These are phyloP conservation scores for Heterobasidion parviporum DNA, from an alignment of 1,284 basidiomycete genomes.

Conservation along the genomic window DNA sequence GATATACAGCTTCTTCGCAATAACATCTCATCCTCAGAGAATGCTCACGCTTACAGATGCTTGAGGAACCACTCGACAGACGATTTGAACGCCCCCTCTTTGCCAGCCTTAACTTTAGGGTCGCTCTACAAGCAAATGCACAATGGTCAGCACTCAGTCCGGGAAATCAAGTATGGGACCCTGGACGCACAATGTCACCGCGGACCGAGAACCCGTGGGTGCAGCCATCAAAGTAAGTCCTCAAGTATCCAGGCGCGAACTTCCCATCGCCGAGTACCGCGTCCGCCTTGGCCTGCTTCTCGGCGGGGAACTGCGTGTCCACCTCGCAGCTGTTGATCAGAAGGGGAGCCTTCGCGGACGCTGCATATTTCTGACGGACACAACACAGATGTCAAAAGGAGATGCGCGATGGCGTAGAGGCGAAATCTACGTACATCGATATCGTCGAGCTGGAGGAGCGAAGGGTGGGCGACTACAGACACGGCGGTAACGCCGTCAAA, in stretches of 20 bases:
- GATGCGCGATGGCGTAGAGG: neutral
- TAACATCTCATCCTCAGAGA: too few relatives aligned
- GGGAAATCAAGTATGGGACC: neutral
- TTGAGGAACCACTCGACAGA: conserved; percentile 22
- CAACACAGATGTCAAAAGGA: neutral
- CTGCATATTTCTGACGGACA: conserved; percentile 36
- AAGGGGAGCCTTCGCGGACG: conserved; percentile 41
- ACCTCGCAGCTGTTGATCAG: conserved; percentile 55
- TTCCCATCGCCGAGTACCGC: conserved; percentile 44
- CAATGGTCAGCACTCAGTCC: neutral
- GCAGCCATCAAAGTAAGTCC: conserved; percentile 34
- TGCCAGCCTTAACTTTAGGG: conserved; percentile 20
- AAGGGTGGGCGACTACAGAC: conserved; percentile 59
- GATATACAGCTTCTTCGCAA: too few relatives aligned
- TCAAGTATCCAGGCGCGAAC: conserved; percentile 33
- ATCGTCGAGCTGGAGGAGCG: conserved; percentile 51
- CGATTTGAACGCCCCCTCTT: conserved; percentile 31
- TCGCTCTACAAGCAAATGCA: conserved; percentile 20
- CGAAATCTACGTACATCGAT: conserved; percentile 35
- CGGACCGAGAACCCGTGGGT: conserved; percentile 45
- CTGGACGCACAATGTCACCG: conserved; percentile 20
- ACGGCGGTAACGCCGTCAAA: conserved; percentile 51
- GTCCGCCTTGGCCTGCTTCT: conserved; percentile 40
- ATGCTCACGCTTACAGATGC: neutral
- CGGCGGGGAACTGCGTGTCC: conserved; percentile 42